Evolutionary conservation across 2,329 filamentous ascomycete species (phyloP).

Genomic region (Neonectria faginata): DNA sequence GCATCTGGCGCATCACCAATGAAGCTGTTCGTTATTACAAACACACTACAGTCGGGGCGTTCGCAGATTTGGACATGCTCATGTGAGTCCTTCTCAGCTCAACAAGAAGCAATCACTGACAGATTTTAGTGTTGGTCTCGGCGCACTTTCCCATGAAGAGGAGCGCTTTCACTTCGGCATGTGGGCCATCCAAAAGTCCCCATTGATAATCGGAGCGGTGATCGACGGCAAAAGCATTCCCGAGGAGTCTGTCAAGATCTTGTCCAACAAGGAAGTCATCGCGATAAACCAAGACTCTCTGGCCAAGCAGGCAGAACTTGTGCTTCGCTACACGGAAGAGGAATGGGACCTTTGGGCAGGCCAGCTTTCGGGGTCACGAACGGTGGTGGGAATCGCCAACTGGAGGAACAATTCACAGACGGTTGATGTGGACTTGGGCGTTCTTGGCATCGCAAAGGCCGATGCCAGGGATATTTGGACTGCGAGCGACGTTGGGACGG

Average conservation of each 20-base stretch:
- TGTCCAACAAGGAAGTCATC: constrained; percentile 66
- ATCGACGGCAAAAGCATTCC: constrained; percentile 54
- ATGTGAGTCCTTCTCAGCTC: constrained; percentile 47
- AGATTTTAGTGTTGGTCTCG: constrained; percentile 57
- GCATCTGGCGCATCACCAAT: constrained; percentile 64
- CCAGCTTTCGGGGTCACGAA: constrained; percentile 56
- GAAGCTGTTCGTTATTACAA: constrained; percentile 61
- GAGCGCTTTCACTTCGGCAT: constrained; percentile 65
- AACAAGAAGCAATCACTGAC: neutral
- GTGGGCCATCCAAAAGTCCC: constrained; percentile 65
- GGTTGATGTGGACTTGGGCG: constrained; percentile 56
- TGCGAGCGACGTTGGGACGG: constrained; percentile 44
- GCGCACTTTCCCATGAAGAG: constrained; percentile 57
- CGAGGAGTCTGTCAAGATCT: constrained; percentile 54
- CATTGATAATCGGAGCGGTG: constrained; percentile 60
- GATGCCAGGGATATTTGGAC: constrained; percentile 56
- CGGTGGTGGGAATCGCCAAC: constrained; percentile 61
- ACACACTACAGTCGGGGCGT: constrained; percentile 59
- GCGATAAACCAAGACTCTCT: constrained; percentile 69
- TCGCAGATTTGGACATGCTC: constrained; percentile 66
- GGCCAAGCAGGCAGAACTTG: constrained; percentile 62
- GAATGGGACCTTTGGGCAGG: constrained; percentile 65
- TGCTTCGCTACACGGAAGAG: constrained; percentile 60
- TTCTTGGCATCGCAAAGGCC: constrained; percentile 55
- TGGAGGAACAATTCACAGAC: constrained; percentile 60